Evolutionary conservation across 129 eudicot genomes (phyloP).

Genomic region (Flaveria linearis): DNA sequence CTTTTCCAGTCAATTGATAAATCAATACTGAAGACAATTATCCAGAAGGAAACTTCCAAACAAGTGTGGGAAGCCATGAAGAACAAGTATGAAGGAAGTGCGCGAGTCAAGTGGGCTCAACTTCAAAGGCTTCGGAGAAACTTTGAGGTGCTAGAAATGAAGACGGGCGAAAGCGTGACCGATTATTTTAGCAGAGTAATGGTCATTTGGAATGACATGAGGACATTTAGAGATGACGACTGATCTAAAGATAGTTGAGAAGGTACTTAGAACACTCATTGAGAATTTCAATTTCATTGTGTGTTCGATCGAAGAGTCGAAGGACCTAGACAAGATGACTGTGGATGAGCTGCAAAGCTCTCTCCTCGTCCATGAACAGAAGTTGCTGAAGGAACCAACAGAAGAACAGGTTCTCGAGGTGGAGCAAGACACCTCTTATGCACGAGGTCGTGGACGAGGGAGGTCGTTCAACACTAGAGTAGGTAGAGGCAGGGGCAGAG

Average conservation of each 20-base stretch:
- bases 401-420: not conserved
- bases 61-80: too few species aligned
- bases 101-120: not conserved
- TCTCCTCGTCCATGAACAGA: not conserved
- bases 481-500: constrained; percentile 12
- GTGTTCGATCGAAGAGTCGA: too few species aligned
- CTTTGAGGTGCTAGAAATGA: not conserved
- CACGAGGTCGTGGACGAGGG: not conserved
- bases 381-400: not conserved
- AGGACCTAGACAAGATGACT: too few species aligned
- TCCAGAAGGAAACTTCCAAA: not conserved
- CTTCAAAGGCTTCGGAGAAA: not conserved
- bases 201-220: not conserved
- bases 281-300: too few species aligned
- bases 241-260: too few species aligned
- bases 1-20: not conserved
- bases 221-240: not conserved
- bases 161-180: not conserved
- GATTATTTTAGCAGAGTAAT: not conserved
- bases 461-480: too few species aligned
- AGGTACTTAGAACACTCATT: too few species aligned
- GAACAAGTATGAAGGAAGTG: not conserved
- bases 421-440: not conserved
- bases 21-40: not conserved
- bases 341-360: too few species aligned